A percentile compares a stretch with the other conserved stretches of the same genome.
Evolutionary conservation across 495 filamentous ascomycete genomes (phyloP).

Genomic region (Evernia prunastri): DNA sequence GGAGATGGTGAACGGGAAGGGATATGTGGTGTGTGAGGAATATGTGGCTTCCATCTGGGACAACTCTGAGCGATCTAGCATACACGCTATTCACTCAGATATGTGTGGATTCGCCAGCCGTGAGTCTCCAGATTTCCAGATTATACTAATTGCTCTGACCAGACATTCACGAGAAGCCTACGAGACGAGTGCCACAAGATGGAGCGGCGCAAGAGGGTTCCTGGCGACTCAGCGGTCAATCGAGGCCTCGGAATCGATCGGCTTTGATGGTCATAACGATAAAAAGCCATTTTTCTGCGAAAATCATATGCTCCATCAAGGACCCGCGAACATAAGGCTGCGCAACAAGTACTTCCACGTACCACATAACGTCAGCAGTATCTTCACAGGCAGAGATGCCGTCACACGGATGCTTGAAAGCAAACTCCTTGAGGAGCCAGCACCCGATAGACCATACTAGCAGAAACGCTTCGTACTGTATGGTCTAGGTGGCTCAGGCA

Average conservation of each 20-base stretch:
- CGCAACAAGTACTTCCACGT: constrained; percentile 19
- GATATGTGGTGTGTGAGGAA: constrained; percentile 34
- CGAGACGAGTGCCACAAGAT: constrained; percentile 9
- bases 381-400: constrained; percentile 15
- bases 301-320: constrained; percentile 19
- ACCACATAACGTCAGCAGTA: constrained; percentile 18
- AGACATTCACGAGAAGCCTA: constrained; percentile 12
- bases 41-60: constrained; percentile 34
- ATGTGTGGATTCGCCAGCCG: constrained; percentile 24
- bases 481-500: constrained; percentile 37
- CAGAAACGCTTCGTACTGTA: constrained; percentile 33
- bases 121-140: constrained; percentile 9
- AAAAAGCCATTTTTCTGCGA: constrained; percentile 21
- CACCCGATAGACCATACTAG: background rate
- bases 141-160: constrained; percentile 11
- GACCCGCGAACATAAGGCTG: background rate
- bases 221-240: constrained; percentile 14
- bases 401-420: constrained; percentile 13
- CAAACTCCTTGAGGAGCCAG: constrained; percentile 4
- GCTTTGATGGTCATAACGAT: constrained; percentile 19
- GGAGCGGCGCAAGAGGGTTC: constrained; percentile 10
- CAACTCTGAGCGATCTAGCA: constrained; percentile 32
- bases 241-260: constrained; percentile 18
- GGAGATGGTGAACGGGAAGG: constrained; percentile 22
- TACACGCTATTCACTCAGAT: constrained; percentile 27